Percentiles rank a stretch among this genome's conserved stretches.
phyloP scores from a whole-genome alignment of 192 early-diverging fungal species.

The Backusella liffmaniae region DNA sequence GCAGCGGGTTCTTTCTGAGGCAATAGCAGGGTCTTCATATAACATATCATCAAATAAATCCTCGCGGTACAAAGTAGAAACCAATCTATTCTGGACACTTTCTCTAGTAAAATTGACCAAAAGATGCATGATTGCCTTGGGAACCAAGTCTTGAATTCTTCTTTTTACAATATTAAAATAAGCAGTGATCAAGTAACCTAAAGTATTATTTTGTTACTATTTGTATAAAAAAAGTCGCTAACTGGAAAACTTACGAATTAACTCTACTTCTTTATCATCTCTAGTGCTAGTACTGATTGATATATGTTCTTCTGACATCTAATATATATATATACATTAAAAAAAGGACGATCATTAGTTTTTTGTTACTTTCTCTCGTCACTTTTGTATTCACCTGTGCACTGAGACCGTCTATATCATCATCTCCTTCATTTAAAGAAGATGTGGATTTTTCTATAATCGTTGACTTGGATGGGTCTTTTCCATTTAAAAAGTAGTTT shows the following conservation, averaged over 20 bases:
- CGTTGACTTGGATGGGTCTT: slow-evolving; percentile 30
- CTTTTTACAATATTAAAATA: slow-evolving; percentile 78
- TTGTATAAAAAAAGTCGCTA: background rate
- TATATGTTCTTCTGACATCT: slow-evolving; percentile 7
- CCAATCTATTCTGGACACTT: slow-evolving; percentile 69
- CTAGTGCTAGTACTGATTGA: slow-evolving; percentile 42
- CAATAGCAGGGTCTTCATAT: slow-evolving; percentile 65
- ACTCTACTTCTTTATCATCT: slow-evolving; percentile 71
- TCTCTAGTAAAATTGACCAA: slow-evolving; percentile 72
- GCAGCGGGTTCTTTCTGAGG: slow-evolving; percentile 69
- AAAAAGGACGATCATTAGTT: no score
- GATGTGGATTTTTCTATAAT: slow-evolving; percentile 17
- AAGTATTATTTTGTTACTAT: background rate
- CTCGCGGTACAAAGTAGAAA: slow-evolving; percentile 69
- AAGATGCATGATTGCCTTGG: slow-evolving; percentile 79
- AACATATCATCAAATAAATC: slow-evolving; percentile 62
- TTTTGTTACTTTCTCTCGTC: no score
- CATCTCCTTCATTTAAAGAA: slow-evolving; percentile 35
- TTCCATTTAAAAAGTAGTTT: slow-evolving; percentile 47
- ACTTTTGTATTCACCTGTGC: background rate
- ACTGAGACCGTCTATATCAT: slow-evolving; percentile 38
- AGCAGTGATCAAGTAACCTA: slow-evolving; percentile 63
- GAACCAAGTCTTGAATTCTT: slow-evolving; percentile 71
- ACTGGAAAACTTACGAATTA: slow-evolving; percentile 53
- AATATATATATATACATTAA: background rate